Conservation (phyloP, 1,139 yeast species). For the Debaryomycetaceae sp. region DNA sequence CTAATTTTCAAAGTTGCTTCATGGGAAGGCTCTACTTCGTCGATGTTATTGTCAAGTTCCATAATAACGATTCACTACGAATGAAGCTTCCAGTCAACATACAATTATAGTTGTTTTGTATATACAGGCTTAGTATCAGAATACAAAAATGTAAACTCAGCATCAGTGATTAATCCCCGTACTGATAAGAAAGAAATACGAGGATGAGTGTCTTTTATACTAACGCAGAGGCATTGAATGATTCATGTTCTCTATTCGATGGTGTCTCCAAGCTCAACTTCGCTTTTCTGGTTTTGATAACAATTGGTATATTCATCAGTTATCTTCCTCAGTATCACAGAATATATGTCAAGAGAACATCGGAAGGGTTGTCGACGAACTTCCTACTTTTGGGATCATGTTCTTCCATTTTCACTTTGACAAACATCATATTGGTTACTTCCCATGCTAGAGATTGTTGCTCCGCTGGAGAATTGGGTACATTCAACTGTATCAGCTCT, state of each 20-base stretch:
- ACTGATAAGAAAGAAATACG: not conserved
- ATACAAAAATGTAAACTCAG: not conserved
- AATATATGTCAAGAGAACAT: conserved; percentile 55
- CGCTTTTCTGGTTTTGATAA: conserved; percentile 47
- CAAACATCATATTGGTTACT: conserved; percentile 65
- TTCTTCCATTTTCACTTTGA: conserved; percentile 66
- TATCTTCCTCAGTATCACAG: conserved; percentile 75
- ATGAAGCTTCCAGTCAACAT: conserved; percentile 33
- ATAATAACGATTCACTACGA: conserved; percentile 23
- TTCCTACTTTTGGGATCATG: conserved; percentile 71
- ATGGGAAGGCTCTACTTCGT: conserved; percentile 34
- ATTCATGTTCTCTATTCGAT: conserved; percentile 37
- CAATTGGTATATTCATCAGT: conserved; percentile 68
- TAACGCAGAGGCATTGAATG: not conserved
- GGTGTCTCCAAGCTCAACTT: conserved; percentile 48
- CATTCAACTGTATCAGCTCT: conserved; percentile 66
- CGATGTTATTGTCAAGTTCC: conserved; percentile 24
- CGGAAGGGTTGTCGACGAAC: conserved; percentile 78
- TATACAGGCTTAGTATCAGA: not conserved
- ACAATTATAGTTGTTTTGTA: conserved; percentile 3
- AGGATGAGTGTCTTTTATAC: not conserved
- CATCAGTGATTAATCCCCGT: not conserved
- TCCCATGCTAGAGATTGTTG: conserved; percentile 56
- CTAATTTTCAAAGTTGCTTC: conserved; percentile 39
- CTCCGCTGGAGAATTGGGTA: conserved; percentile 29